Conservation (phyloP, 192 early-diverging fungal species). For the Dissophora ornata region DNA sequence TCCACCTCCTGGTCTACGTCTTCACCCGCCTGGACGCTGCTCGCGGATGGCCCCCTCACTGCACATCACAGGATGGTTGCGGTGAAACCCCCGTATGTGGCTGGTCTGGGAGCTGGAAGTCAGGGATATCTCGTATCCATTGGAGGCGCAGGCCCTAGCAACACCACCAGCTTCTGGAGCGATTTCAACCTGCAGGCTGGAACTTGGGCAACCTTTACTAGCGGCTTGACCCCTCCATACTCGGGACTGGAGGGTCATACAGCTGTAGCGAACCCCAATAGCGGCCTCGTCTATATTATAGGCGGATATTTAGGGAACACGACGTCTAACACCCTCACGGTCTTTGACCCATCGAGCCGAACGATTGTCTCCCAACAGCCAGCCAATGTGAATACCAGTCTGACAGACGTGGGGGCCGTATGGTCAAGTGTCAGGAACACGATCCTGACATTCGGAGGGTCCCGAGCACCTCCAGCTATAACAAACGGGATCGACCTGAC, state of each 20-base stretch:
- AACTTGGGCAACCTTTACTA: slow-evolving; percentile 4
- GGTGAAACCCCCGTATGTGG: slow-evolving; percentile 6
- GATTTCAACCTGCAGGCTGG: slow-evolving; percentile 9
- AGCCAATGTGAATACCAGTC: slow-evolving; percentile 1
- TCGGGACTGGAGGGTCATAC: slow-evolving; percentile 27
- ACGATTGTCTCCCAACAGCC: not conserved
- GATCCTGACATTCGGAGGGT: slow-evolving; percentile 38
- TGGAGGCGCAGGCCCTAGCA: slow-evolving; percentile 5
- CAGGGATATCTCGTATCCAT: slow-evolving; percentile 9
- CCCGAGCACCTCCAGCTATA: slow-evolving; percentile 1
- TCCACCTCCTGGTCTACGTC: slow-evolving; percentile 12
- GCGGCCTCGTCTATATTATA: slow-evolving; percentile 29
- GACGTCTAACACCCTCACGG: slow-evolving; percentile 23
- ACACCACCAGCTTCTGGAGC: slow-evolving; percentile 5
- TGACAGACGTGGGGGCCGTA: slow-evolving; percentile 19
- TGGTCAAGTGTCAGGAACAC: slow-evolving; percentile 30
- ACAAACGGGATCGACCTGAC: slow-evolving; percentile 14
- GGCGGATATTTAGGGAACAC: slow-evolving; percentile 19
- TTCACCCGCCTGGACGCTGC: not conserved
- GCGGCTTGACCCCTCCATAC: not conserved
- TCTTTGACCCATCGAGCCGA: slow-evolving; percentile 13
- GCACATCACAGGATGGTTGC: slow-evolving; percentile 24
- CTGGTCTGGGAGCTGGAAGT: slow-evolving; percentile 5
- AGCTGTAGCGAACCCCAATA: slow-evolving; percentile 11
- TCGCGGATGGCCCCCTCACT: slow-evolving; percentile 4